Conservation (phyloP, 2,329 filamentous ascomycete species). For the Arachnopeziza araneosa region DNA sequence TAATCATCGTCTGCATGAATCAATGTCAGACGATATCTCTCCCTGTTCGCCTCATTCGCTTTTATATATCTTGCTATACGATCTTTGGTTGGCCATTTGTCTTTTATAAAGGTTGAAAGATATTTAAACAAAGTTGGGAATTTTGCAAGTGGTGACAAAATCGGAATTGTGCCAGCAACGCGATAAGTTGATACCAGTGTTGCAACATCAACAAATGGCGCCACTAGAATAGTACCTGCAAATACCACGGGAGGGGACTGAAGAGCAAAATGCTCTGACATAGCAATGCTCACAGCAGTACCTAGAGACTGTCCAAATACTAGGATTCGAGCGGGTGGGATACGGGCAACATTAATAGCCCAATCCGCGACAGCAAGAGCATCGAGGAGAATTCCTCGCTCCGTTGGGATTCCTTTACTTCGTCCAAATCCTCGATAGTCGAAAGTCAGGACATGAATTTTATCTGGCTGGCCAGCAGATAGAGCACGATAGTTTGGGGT, state of each 20-base stretch:
- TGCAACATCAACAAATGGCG: slow-evolving; percentile 50
- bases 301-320: slow-evolving; percentile 82
- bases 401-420: slow-evolving; percentile 70
- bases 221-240: slow-evolving; percentile 49
- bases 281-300: slow-evolving; percentile 72
- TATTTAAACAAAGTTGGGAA: slow-evolving; percentile 44
- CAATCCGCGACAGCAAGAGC: slow-evolving; percentile 69
- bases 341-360: slow-evolving; percentile 54
- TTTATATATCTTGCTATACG: slow-evolving; percentile 42
- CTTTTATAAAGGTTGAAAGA: slow-evolving; percentile 38
- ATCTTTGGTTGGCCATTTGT: slow-evolving; percentile 47
- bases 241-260: slow-evolving; percentile 39
- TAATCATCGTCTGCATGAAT: slow-evolving; percentile 75
- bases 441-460: slow-evolving; percentile 73
- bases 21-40: slow-evolving; percentile 52
- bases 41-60: slow-evolving; percentile 28
- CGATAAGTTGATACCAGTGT: slow-evolving; percentile 28
- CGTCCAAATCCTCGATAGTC: slow-evolving; percentile 86
- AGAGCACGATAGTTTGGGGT: slow-evolving; percentile 71
- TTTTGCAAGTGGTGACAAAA: slow-evolving; percentile 66
- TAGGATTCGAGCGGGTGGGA: slow-evolving; percentile 70
- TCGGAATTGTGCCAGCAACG: slow-evolving; percentile 58
- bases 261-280: slow-evolving; percentile 49
- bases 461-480: slow-evolving; percentile 59
- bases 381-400: slow-evolving; percentile 74